Evolutionary conservation across 2,329 filamentous ascomycete species (phyloP).

Genomic region (Cyphellophora europaea): DNA sequence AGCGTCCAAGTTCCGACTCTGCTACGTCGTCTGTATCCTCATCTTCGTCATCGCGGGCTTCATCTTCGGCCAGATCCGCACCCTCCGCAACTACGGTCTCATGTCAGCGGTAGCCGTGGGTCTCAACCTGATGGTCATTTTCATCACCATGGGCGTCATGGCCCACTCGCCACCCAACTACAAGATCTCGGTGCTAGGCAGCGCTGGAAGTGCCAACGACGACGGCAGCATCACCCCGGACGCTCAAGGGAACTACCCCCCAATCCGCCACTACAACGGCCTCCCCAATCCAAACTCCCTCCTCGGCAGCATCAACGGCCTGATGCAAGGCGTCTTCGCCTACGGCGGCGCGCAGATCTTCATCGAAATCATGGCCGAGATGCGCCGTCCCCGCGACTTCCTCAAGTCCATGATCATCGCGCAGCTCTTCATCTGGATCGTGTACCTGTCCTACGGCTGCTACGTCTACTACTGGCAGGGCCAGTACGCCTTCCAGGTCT

Average conservation of each 20-base stretch:
- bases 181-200: slow-evolving; percentile 19
- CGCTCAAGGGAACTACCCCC: slow-evolving; percentile 12
- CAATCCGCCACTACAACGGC: slow-evolving; percentile 17
- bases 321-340: slow-evolving; percentile 22
- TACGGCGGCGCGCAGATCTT: slow-evolving; percentile 24
- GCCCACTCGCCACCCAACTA: slow-evolving; percentile 21
- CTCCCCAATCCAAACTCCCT: slow-evolving; percentile 15
- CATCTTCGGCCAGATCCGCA: slow-evolving; percentile 22
- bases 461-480: slow-evolving; percentile 20
- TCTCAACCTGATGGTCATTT: slow-evolving; percentile 22
- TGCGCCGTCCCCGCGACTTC: slow-evolving; percentile 19
- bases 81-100: slow-evolving; percentile 20
- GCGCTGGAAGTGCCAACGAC: slow-evolving; percentile 20
- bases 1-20: slow-evolving; percentile 17
- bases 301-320: slow-evolving; percentile 19
- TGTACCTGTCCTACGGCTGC: slow-evolving; percentile 16
- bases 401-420: slow-evolving; percentile 14
- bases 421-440: slow-evolving; percentile 15
- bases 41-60: slow-evolving; percentile 21
- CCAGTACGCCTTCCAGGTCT: slow-evolving; percentile 14
- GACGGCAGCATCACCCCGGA: slow-evolving; percentile 19
- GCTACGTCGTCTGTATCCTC: slow-evolving; percentile 19
- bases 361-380: slow-evolving; percentile 24
- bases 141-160: slow-evolving; percentile 24
- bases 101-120: slow-evolving; percentile 22